phyloP scores from a whole-genome alignment of 1,284 basidiomycete species.

The Sporisorium sorghi region DNA sequence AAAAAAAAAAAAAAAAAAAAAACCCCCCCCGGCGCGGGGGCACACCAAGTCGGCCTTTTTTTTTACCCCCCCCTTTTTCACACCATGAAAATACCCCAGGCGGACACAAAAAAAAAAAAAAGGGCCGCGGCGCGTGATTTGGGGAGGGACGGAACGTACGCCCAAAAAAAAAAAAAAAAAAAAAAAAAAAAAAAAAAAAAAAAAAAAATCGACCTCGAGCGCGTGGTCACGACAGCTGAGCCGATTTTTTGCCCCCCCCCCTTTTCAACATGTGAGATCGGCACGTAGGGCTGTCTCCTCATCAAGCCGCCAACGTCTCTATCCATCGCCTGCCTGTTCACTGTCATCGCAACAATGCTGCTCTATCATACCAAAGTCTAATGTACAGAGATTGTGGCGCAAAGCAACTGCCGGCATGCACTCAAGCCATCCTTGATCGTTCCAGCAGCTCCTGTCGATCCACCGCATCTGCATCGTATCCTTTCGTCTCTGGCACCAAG shows the following conservation, averaged over 20 bases:
- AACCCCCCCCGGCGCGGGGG: too few relatives aligned
- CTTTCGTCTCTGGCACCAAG: conserved; percentile 54
- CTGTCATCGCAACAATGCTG: too few relatives aligned
- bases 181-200: neutral
- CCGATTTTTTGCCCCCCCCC: neutral
- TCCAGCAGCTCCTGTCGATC: conserved; percentile 51
- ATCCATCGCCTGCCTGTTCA: neutral
- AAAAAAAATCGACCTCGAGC: neutral
- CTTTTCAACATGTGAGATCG: conserved; percentile 1
- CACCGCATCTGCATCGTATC: conserved; percentile 54
- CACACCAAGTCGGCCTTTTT: too few relatives aligned
- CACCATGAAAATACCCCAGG: too few relatives aligned
- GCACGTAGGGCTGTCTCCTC: neutral
- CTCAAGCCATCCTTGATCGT: conserved; percentile 28
- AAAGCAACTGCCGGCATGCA: conserved; percentile 9
- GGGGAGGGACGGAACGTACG: too few relatives aligned
- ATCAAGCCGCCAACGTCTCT: neutral
- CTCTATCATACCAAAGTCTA: neutral
- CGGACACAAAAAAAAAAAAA: too few relatives aligned
- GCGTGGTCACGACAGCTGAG: conserved; percentile 7
- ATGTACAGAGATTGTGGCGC: neutral
- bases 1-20: neutral
- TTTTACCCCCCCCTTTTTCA: too few relatives aligned
- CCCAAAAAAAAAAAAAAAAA: neutral
- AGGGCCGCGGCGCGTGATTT: too few relatives aligned